A percentile compares a stretch with the other conserved stretches of the same genome.
Evolutionary conservation across 176 grass and related monocot species (phyloP).

Genomic region (Bothriochloa decipiens): DNA sequence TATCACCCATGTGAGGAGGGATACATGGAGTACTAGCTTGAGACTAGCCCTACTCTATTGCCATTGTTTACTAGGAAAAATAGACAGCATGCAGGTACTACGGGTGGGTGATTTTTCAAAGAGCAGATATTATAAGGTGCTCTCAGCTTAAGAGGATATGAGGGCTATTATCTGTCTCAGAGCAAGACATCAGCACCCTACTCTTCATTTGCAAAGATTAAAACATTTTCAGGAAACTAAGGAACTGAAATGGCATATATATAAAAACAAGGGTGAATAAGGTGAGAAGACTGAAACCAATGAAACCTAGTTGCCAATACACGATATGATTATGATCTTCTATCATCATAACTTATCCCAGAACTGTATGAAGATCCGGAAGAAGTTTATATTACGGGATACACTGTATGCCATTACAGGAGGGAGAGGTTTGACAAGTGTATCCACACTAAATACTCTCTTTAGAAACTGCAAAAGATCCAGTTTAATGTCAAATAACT

Average conservation of each 20-base stretch:
- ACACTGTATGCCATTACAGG: constrained; percentile 92
- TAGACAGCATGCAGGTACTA: not conserved
- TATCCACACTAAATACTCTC: constrained; percentile 87
- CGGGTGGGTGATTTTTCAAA: not conserved
- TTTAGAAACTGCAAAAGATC: constrained; percentile 75
- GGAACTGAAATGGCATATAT: not conserved
- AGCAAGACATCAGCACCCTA: no score
- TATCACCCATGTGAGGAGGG: not conserved
- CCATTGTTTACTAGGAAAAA: constrained; percentile 4
- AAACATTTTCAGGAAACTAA: not conserved
- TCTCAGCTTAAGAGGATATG: not conserved
- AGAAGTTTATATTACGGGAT: constrained; percentile 79
- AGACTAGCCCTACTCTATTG: not conserved
- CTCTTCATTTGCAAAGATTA: not conserved
- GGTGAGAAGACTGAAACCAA: constrained; percentile 18
- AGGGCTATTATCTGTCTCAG: constrained; percentile 5
- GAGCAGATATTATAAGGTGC: constrained; percentile 1
- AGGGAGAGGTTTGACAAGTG: constrained; percentile 94
- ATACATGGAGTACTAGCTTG: not conserved
- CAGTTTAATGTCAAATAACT: constrained; percentile 35
- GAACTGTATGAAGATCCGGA: constrained; percentile 93
- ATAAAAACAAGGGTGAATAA: not conserved
- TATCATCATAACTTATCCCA: constrained; percentile 70
- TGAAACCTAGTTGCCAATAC: not conserved
- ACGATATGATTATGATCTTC: constrained; percentile 40